Percentiles rank a stretch among this genome's conserved stretches.
Conservation (phyloP, 306 rosid genomes). For the Urtica urens region DNA sequence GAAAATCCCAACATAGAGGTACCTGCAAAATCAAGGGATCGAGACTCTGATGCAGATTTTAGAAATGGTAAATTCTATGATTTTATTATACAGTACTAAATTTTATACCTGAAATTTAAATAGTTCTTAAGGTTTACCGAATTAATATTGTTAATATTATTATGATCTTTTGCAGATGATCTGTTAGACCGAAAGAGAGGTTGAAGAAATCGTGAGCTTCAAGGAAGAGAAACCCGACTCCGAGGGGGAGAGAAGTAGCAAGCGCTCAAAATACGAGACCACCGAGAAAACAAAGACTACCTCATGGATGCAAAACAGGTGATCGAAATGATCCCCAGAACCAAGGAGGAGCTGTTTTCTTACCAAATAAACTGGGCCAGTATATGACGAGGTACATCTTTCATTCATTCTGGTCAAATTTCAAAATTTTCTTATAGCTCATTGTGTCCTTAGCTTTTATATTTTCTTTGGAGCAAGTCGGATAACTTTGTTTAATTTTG, state of each 20-base stretch:
- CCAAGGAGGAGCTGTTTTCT: slow-evolving; percentile 92
- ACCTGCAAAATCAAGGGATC: slow-evolving; percentile 61
- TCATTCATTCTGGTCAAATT: no score
- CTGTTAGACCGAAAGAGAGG: slow-evolving; percentile 62
- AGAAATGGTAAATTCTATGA: slow-evolving; percentile 70
- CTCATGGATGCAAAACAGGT: slow-evolving; percentile 83
- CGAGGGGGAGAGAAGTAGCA: slow-evolving; percentile 58
- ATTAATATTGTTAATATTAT: slow-evolving; percentile 6
- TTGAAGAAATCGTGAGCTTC: slow-evolving; percentile 64
- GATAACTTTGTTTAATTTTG: no score
- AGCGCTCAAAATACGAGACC: slow-evolving; percentile 55
- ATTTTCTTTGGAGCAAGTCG: no score
- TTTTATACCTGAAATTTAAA: no score
- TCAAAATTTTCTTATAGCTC: no score
- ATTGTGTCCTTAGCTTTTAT: no score
- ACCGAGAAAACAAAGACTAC: slow-evolving; percentile 59
- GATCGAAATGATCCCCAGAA: slow-evolving; percentile 96
- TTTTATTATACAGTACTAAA: no score
- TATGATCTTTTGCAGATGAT: slow-evolving; percentile 58
- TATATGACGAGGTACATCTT: slow-evolving; percentile 78
- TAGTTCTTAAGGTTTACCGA: no score
- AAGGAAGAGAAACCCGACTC: slow-evolving; percentile 75
- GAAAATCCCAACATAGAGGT: slow-evolving; percentile 35
- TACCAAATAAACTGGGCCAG: slow-evolving; percentile 83
- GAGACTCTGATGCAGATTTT: slow-evolving; percentile 47